Percentiles rank a stretch among this genome's conserved stretches.
Evolutionary conservation across 495 filamentous ascomycete genomes (phyloP).

Genomic region (Tricharina praecox): DNA sequence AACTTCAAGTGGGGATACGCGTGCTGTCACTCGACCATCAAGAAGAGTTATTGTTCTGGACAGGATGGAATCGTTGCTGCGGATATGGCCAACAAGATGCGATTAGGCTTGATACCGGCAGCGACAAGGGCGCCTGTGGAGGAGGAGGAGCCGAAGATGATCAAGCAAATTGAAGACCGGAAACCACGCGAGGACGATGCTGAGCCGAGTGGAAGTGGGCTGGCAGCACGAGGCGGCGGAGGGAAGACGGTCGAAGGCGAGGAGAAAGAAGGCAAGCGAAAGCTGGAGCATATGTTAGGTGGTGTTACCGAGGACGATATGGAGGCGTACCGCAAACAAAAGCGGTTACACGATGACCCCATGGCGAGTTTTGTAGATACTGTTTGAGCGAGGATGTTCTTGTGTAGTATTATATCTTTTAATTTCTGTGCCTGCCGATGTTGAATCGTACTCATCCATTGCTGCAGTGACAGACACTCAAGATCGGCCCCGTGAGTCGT

Average conservation of each 20-base stretch:
- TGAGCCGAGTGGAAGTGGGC: constrained; percentile 27
- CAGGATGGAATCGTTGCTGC: constrained; percentile 22
- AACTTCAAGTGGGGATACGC: constrained; percentile 94
- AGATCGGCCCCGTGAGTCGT: too few relatives aligned
- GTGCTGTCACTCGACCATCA: constrained; percentile 81
- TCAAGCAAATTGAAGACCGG: constrained; percentile 28
- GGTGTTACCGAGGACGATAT: constrained; percentile 67
- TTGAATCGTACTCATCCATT: too few relatives aligned
- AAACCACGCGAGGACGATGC: constrained; percentile 20
- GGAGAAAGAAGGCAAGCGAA: constrained; percentile 41
- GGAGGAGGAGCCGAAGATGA: constrained; percentile 39
- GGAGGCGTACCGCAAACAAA: constrained; percentile 61
- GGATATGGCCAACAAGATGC: constrained; percentile 21
- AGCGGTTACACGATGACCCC: constrained; percentile 55
- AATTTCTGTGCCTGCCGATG: too few relatives aligned
- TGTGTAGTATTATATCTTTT: too few relatives aligned
- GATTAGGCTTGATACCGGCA: constrained; percentile 14
- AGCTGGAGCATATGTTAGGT: constrained; percentile 54
- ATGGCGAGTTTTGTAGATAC: constrained; percentile 50
- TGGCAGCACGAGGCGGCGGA: constrained; percentile 12
- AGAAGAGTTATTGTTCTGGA: constrained; percentile 95
- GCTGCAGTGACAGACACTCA: too few relatives aligned
- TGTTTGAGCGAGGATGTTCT: too few relatives aligned
- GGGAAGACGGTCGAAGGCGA: constrained; percentile 7
- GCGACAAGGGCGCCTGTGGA: constrained; percentile 36